A percentile compares a stretch with the other conserved stretches of the same genome.
These are phyloP conservation scores for Brassica rapa DNA, from an alignment of 345 rosid species.

Conservation along the genomic window DNA sequence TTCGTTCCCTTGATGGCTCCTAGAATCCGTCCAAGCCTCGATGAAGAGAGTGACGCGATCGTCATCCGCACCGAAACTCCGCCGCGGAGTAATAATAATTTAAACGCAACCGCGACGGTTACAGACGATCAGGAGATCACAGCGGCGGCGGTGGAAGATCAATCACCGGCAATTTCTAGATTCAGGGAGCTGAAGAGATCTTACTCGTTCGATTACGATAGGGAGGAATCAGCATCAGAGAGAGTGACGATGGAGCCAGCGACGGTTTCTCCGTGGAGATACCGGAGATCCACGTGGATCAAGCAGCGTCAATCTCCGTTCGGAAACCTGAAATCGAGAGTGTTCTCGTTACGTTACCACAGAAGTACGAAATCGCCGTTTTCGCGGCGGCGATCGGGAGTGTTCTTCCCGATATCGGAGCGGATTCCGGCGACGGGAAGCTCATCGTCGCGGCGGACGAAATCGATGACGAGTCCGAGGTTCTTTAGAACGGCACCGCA, in stretches of 20 bases:
- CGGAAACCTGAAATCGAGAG: slow-evolving; percentile 72
- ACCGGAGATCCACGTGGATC: slow-evolving; percentile 72
- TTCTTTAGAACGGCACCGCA: slow-evolving; percentile 53
- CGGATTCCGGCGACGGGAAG: slow-evolving; percentile 57
- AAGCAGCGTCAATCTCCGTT: slow-evolving; percentile 85
- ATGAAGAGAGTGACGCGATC: slow-evolving; percentile 43
- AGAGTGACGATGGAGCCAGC: slow-evolving; percentile 64
- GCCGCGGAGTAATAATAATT: not conserved
- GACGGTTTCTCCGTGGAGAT: slow-evolving; percentile 85
- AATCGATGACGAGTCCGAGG: slow-evolving; percentile 87
- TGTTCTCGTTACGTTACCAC: slow-evolving; percentile 68
- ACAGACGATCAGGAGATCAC: slow-evolving; percentile 34
- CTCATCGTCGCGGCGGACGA: slow-evolving; percentile 68
- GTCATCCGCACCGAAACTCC: slow-evolving; percentile 29
- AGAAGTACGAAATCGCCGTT: slow-evolving; percentile 79
- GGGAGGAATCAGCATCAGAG: slow-evolving; percentile 68
- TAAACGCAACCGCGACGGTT: not conserved
- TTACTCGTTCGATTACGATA: slow-evolving; percentile 80
- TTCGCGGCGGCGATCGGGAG: slow-evolving; percentile 54
- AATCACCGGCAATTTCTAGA: slow-evolving; percentile 46
- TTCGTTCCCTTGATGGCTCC: slow-evolving; percentile 89
- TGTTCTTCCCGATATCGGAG: slow-evolving; percentile 73
- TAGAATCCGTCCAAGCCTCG: slow-evolving; percentile 78
- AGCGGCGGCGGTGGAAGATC: slow-evolving; percentile 51
- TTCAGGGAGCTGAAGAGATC: slow-evolving; percentile 68